Conservation (phyloP, 129 eudicot genomes). For the Calendula officinalis region DNA sequence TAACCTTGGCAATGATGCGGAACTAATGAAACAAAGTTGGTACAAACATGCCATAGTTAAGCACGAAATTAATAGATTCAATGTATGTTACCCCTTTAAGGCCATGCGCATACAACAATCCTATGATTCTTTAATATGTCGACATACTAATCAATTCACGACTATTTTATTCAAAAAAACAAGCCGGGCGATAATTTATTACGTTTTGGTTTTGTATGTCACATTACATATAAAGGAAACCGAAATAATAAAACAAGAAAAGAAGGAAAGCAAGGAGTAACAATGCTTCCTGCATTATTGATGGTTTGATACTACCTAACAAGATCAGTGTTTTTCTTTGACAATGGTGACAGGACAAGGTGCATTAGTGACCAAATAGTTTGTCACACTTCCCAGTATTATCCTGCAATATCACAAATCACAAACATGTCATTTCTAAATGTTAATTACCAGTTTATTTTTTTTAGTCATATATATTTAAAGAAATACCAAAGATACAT, state of each 20-base stretch:
- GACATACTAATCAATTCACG: too few relatives aligned
- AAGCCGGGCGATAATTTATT: background rate
- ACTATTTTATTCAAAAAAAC: background rate
- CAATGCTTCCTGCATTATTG: constrained; percentile 20
- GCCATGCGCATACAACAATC: background rate
- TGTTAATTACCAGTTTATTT: background rate
- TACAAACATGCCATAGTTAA: too few relatives aligned
- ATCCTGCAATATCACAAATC: constrained; percentile 44
- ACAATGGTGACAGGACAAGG: constrained; percentile 80
- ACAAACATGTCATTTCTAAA: background rate
- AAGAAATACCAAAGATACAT: too few relatives aligned
- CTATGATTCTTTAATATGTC: background rate
- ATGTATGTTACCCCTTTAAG: too few relatives aligned
- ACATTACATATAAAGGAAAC: background rate
- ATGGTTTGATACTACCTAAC: background rate
- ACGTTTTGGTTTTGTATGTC: background rate
- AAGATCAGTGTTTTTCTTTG: constrained; percentile 61
- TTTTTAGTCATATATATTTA: too few relatives aligned
- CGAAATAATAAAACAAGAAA: background rate
- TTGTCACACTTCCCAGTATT: constrained; percentile 80
- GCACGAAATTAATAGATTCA: too few relatives aligned
- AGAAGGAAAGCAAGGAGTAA: background rate
- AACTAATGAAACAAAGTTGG: too few relatives aligned
- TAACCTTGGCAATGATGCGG: too few relatives aligned
- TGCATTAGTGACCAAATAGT: constrained; percentile 61